Percentiles rank a stretch among this genome's conserved stretches.
Evolutionary conservation across 1,139 yeast species (phyloP).

Genomic region (Saccharomyces pastorianus): DNA sequence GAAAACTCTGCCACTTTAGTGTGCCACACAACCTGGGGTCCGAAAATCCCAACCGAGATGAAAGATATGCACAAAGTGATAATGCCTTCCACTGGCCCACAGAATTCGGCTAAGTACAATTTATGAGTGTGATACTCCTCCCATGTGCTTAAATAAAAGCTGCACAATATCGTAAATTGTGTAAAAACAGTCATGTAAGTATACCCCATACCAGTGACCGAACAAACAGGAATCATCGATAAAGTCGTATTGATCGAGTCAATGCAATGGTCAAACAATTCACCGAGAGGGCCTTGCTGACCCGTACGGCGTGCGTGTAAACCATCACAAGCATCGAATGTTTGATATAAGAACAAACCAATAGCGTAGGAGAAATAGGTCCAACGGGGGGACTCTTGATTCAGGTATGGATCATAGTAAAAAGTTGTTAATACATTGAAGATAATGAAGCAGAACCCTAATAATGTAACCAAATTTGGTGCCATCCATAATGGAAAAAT

Average conservation of each 20-base stretch:
- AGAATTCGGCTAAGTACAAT: conserved; percentile 65
- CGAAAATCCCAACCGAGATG: conserved; percentile 56
- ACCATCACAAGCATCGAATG: conserved; percentile 96
- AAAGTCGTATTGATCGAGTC: conserved; percentile 87
- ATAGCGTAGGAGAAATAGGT: conserved; percentile 71
- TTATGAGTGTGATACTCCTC: conserved; percentile 91
- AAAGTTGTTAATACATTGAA: conserved; percentile 58
- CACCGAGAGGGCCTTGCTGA: conserved; percentile 91
- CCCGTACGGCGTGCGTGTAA: conserved; percentile 88
- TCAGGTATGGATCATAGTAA: conserved; percentile 64
- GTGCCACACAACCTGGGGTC: conserved; percentile 60
- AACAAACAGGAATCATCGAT: conserved; percentile 65
- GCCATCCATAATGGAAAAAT: conserved; percentile 83
- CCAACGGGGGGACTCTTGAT: conserved; percentile 65
- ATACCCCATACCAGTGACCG: conserved; percentile 67
- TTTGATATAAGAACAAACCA: conserved; percentile 84
- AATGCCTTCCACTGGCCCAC: conserved; percentile 96
- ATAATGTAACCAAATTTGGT: conserved; percentile 75
- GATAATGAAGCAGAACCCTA: conserved; percentile 66
- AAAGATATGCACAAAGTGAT: conserved; percentile 52
- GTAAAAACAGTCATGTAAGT: conserved; percentile 53
- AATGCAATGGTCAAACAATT: conserved; percentile 85
- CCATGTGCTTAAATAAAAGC: conserved; percentile 90
- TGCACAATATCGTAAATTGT: conserved; percentile 71
- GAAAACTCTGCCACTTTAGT: conserved; percentile 9